Evolutionary conservation across 208 protist genomes (phyloP).

Genomic region (Trypanosoma avium): DNA sequence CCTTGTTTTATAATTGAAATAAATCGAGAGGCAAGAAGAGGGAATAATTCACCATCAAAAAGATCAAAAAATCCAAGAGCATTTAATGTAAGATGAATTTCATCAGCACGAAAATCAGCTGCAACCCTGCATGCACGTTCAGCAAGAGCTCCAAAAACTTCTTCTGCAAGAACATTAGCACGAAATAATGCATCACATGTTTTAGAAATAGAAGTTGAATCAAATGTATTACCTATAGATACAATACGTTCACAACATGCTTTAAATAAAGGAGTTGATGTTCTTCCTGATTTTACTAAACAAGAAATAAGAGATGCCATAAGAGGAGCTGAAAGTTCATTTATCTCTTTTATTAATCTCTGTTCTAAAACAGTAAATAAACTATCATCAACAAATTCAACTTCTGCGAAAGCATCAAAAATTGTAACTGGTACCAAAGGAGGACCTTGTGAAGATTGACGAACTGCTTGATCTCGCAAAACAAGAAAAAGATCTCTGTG

Average conservation of each 20-base stretch:
- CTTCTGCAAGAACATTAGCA: slow-evolving; percentile 66
- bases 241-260: slow-evolving; percentile 48
- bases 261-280: slow-evolving; percentile 43
- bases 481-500: slow-evolving; percentile 71
- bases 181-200: slow-evolving; percentile 72
- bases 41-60: slow-evolving; percentile 89
- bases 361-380: slow-evolving; percentile 74
- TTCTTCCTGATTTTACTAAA: slow-evolving; percentile 53
- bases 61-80: slow-evolving; percentile 84
- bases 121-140: slow-evolving; percentile 83
- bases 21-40: slow-evolving; percentile 79
- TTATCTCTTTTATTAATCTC: slow-evolving; percentile 51
- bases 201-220: slow-evolving; percentile 76
- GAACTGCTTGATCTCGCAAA: slow-evolving; percentile 72
- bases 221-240: slow-evolving; percentile 63
- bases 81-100: slow-evolving; percentile 66
- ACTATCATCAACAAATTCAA: slow-evolving; percentile 72
- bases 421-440: slow-evolving; percentile 75
- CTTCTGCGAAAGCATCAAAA: slow-evolving; percentile 79
- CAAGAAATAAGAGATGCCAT: slow-evolving; percentile 68
- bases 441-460: slow-evolving; percentile 38
- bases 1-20: slow-evolving; percentile 55
- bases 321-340: slow-evolving; percentile 61
- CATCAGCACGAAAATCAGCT: slow-evolving; percentile 72
- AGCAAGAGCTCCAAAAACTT: slow-evolving; percentile 83